Conservation (phyloP, 345 rosid genomes). For the Gossypium sturtianum region DNA sequence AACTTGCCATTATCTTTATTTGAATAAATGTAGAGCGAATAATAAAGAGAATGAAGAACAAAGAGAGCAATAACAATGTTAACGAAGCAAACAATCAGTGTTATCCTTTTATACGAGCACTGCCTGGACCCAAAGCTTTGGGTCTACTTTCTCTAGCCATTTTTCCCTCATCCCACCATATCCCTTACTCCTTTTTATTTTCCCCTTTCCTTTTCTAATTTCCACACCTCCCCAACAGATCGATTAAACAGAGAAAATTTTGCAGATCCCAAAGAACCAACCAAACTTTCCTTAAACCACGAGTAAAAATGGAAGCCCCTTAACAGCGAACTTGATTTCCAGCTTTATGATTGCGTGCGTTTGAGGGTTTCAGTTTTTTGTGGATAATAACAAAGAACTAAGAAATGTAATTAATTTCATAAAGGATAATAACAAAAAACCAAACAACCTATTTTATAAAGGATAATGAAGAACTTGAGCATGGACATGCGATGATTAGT, state of each 20-base stretch:
- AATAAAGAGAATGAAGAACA: slow-evolving; percentile 79
- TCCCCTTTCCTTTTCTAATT: neutral
- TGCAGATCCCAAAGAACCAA: neutral
- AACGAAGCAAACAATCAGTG: slow-evolving; percentile 72
- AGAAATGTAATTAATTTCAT: neutral
- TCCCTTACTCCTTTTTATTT: slow-evolving; percentile 2
- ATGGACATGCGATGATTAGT: no score
- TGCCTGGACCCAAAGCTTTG: slow-evolving; percentile 25
- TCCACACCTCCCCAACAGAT: neutral
- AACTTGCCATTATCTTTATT: slow-evolving; percentile 34
- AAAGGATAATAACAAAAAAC: no score
- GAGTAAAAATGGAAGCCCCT: neutral
- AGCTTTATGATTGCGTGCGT: neutral
- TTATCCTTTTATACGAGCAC: slow-evolving; percentile 64
- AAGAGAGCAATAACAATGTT: slow-evolving; percentile 91
- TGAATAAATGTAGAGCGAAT: slow-evolving; percentile 66
- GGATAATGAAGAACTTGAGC: no score
- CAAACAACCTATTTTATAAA: no score
- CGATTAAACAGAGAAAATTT: neutral
- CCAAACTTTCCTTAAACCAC: slow-evolving; percentile 20
- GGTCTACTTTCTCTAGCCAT: slow-evolving; percentile 10
- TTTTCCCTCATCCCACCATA: slow-evolving; percentile 6
- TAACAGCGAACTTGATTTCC: neutral
- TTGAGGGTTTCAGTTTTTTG: neutral
- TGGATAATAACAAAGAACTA: neutral